Evolutionary conservation across 257 asterid genomes (phyloP), one percentile per base, ranked within the genome.

Genomic region (Solanum corneliomulleri): DNA sequence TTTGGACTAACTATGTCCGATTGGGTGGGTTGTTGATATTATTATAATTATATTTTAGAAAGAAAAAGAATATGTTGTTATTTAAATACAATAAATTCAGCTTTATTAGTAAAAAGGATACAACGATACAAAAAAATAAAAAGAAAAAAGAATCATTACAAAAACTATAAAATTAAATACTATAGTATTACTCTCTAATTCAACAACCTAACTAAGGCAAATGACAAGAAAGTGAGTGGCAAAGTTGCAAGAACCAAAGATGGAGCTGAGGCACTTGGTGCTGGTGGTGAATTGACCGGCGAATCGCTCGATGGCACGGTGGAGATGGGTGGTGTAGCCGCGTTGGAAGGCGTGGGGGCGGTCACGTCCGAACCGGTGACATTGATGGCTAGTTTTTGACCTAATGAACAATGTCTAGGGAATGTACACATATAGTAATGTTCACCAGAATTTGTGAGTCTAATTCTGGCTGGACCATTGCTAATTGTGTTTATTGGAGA

Each of bases 401-500:
- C 98, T 0, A 72, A 35, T 47, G 92, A 78, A 87, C 98, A 96
- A 88, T 96, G 98, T 20, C 44, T 86, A 15, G 91, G 75, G 87
- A 93, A 60, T 37, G 95, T 92, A 90, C 98, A 94, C n/a, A 91
- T 89, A 86, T 92, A 96, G 91, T 86, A 91, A 76, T 96, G 95
- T 76, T 94, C 93, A 60, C 98, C 98, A 56, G 93, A 41, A 25
- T 89, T 84, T 20, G 89, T 86, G 70, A 96, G 95, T 58, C 89
- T 71, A 83, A 94, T 89, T 86, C 94, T 94, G 47, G 96, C 96
- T 23, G 98, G 98, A 60, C 91, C 77, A 39, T 82, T 89, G 88
- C 68, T 88, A 44, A 58, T 88, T n/a, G 92, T 87, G 76, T 56
- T 21, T 20, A 87, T 68, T 29, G 91, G 74, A 87, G 90, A 82